Conservation (phyloP, 805 yeast species). For the Ogataea nakhonphanomensis region DNA sequence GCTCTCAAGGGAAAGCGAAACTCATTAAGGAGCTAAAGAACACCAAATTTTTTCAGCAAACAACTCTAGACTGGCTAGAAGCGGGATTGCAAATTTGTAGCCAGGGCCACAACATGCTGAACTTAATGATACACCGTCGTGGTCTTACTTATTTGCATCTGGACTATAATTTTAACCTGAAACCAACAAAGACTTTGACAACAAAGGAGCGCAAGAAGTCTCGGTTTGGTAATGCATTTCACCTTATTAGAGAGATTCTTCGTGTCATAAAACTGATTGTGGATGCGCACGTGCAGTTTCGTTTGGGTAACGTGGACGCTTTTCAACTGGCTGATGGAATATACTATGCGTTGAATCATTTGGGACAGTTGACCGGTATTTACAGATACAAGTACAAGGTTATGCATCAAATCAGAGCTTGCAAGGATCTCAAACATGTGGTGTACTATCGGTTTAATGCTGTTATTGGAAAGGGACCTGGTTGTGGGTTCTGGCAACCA, state of each 20-base stretch:
- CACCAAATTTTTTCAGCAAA: conserved; percentile 88
- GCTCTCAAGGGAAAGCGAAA: conserved; percentile 46
- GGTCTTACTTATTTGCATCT: conserved; percentile 90
- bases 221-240: conserved; percentile 95
- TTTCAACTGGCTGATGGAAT: conserved; percentile 94
- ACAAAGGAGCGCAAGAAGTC: conserved; percentile 96
- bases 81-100: conserved; percentile 92
- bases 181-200: conserved; percentile 93
- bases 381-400: conserved; percentile 96
- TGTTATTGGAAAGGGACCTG: conserved; percentile 95
- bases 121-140: conserved; percentile 80
- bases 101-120: conserved; percentile 93
- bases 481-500: conserved; percentile 99
- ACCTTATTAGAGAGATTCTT: conserved; percentile 83
- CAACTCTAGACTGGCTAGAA: conserved; percentile 96
- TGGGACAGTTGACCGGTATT: conserved; percentile 95
- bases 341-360: conserved; percentile 83
- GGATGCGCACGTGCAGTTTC: conserved; percentile 88
- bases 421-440: conserved; percentile 92
- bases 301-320: conserved; percentile 89
- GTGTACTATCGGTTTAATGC: conserved; percentile 81
- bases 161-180: conserved; percentile 92
- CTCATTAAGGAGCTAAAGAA: conserved; percentile 62
- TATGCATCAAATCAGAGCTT: conserved; percentile 96
- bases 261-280: conserved; percentile 82